These are phyloP conservation scores for Pisolithus marmoratus DNA, from an alignment of 768 basidiomycete genomes.

Conservation along the genomic window DNA sequence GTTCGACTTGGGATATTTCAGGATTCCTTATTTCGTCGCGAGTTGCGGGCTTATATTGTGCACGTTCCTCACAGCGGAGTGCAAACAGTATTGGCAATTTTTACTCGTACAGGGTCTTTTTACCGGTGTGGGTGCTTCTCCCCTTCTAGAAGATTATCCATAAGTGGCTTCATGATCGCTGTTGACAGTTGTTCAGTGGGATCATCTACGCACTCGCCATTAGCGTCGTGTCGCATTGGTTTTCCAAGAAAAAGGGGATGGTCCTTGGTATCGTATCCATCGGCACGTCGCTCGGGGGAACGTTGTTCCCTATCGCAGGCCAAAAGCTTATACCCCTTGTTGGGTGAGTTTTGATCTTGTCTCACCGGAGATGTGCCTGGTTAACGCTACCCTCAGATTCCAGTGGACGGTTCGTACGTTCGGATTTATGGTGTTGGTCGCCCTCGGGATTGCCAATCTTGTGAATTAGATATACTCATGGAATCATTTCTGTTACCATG, in stretches of 20 bases:
- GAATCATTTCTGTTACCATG: too few relatives aligned
- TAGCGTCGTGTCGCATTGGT: constrained; percentile 68
- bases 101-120: constrained; percentile 68
- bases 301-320: constrained; percentile 56
- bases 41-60: constrained; percentile 47
- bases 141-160: neutral
- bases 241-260: constrained; percentile 48
- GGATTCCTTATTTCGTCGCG: constrained; percentile 40
- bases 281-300: constrained; percentile 67
- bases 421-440: constrained; percentile 52
- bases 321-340: constrained; percentile 48
- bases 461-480: constrained; percentile 26
- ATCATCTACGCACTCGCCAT: constrained; percentile 58
- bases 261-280: constrained; percentile 60
- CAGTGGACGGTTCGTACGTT: constrained; percentile 71
- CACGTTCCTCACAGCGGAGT: constrained; percentile 66
- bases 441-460: constrained; percentile 51
- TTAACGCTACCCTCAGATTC: constrained; percentile 41
- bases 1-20: constrained; percentile 70
- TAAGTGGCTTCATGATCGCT: neutral
- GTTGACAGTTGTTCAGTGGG: constrained; percentile 37
- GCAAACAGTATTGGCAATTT: constrained; percentile 73
- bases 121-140: constrained; percentile 45
- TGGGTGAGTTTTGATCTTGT: constrained; percentile 37
- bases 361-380: neutral